Base-by-base conservation (phyloP, 352 stramenopile species). In the Pythium volutum region DNA sequence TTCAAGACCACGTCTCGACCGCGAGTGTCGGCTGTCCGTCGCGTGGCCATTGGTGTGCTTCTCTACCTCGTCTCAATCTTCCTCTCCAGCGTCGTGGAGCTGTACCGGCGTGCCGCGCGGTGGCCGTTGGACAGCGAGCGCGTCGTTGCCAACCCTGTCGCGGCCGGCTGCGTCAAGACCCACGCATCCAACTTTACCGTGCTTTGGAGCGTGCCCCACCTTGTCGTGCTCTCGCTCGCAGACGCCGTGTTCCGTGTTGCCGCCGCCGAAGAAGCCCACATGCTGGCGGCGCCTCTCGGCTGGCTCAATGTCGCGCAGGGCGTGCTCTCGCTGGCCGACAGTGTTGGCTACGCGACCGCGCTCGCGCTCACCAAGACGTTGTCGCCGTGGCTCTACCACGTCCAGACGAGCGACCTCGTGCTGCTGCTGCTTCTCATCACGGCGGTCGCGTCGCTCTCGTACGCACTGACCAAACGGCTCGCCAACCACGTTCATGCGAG, bases 21-120 rank as follows among this genome's bases (percentile, higher is more conserved):
- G 4, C 61, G 63, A 1, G 25, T 69, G 25, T 70, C 64, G 0
- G 63, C 70, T 8, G 63, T 63, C 11, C 60, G 64, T 0, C 70
- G 81, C 11, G 81, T 88, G 53, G 81, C 69, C 9, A 64, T 87
- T 42, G 76, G 71, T 0, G 76, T 81, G 49, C 66, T 84, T 29
- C 59, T 88, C 16, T 87, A 80, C 25, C 70, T 91, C 18, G n/a
- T 84, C 20, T 69, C 75, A 9, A 55, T 91, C 27, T 94, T 94
- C 58, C 52, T 91, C 33, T 77, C 81, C 11, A 88, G 84, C 53
- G 71, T 94, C 38, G 73, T 90, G 15, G 82, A 91, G 66, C 71
- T 94, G 0, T 94, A 94, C 46, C 81, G 84, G 2, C 81, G 84
- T 20, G 79, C 76, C 55, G 22, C 66, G 61, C 20, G 58, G 29